Evolutionary conservation across 1,139 yeast genomes (phyloP), one percentile per base, ranked within the genome.

Genomic region (Lodderomyces theae): DNA sequence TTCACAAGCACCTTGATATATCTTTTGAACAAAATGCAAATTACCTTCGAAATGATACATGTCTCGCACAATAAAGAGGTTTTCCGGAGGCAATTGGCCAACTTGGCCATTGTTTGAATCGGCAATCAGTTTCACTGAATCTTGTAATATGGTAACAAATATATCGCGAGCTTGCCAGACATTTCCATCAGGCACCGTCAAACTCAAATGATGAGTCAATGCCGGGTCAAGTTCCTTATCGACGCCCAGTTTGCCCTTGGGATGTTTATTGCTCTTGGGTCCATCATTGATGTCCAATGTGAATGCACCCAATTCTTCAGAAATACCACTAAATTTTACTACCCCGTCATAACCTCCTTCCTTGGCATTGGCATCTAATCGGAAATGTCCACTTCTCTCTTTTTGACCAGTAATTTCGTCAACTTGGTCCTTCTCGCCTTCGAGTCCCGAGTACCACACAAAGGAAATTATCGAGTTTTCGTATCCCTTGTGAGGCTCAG

Each of bases 161-260:
- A 90, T 74, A 42, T 88, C 96, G 45, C 75, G 75, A 2, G 95
- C 95, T 54, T 74, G 74, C 97, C 97, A 90, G 5, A 79, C 72
- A 46, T 80, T 74, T 34, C 77, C 87, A 52, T 76, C 79, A 0
- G 96, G 96, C 2, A 87, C 82, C 17, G 66, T 69, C 49, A 90
- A 64, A 18, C 92, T 79, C 28, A 81, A 54, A 57, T 87, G 86
- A 49, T 85, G 87, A 0, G 86, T 66, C 39, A 64, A 69, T 0
- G 68, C 53, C 4, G 87, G 81, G 54, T 82, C 80, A 13, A 73
- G 53, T 13, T 66, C 70, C 0, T 67, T 61, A 10, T n/a, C 17
- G 7, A 22, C 13, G 16, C 66, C 63, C 3, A 61, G 54, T 1
- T 48, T 51, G 10, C 60, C 51, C 10, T 47, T 45, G 2, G 77